These are phyloP conservation scores for Exidia glandulosa DNA, from an alignment of 768 basidiomycete genomes.

Conservation along the genomic window DNA sequence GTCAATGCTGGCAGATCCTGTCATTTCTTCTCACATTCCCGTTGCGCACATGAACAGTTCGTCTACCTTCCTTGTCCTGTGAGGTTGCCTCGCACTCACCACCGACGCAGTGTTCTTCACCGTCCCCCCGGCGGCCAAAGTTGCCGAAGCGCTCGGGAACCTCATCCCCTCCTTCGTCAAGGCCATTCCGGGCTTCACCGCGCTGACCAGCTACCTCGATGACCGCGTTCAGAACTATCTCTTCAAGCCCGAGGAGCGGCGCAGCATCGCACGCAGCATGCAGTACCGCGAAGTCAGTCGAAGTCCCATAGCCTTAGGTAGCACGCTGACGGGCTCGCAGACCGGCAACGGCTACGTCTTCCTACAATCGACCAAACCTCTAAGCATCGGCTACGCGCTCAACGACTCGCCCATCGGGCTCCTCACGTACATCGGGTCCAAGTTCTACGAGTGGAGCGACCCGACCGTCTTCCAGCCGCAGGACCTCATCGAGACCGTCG, in stretches of 20 bases:
- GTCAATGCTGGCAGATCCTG: not conserved
- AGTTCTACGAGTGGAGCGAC: constrained; percentile 12
- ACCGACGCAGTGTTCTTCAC: not conserved
- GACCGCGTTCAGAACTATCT: not conserved
- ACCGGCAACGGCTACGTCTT: not conserved
- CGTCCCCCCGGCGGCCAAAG: not conserved
- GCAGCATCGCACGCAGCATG: not conserved
- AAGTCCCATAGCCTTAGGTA: too few relatives aligned
- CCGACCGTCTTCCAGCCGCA: constrained; percentile 4
- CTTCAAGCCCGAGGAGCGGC: not conserved
- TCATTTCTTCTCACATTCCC: not conserved
- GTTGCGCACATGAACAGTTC: not conserved
- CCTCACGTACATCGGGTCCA: constrained; percentile 13
- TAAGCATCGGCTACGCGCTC: constrained; percentile 11
- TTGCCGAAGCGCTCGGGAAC: not conserved
- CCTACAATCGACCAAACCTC: constrained; percentile 4
- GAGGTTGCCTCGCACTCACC: not conserved
- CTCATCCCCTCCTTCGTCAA: not conserved
- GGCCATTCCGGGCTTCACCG: not conserved
- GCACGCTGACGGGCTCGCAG: not conserved
- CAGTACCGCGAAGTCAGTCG: too few relatives aligned
- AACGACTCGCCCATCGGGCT: constrained; percentile 7
- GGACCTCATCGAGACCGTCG: constrained; percentile 11
- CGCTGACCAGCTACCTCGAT: not conserved
- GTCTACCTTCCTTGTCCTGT: not conserved